A percentile compares a stretch with the other conserved stretches of the same genome.
Conservation (phyloP, 768 basidiomycete genomes). For the Russula abietina region DNA sequence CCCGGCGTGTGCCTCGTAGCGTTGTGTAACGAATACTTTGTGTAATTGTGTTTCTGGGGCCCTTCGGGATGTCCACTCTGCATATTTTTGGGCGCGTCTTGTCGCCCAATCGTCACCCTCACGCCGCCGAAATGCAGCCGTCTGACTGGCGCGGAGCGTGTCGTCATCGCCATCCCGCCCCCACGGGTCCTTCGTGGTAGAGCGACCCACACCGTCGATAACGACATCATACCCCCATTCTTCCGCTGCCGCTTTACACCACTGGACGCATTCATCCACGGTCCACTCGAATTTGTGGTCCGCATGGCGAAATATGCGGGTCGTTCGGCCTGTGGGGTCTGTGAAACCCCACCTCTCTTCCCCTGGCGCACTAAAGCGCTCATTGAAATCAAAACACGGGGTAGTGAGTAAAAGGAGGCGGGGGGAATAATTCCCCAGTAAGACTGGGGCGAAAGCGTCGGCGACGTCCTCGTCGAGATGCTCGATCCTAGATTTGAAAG, state of each 20-base stretch:
- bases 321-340: conserved; percentile 73
- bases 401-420: conserved; percentile 72
- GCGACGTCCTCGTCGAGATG: conserved; percentile 61
- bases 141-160: conserved; percentile 53
- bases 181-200: conserved; percentile 61
- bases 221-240: conserved; percentile 72
- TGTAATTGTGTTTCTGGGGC: conserved; percentile 34
- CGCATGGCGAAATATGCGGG: conserved; percentile 67
- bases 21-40: conserved; percentile 41
- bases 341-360: conserved; percentile 42
- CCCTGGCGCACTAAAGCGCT: conserved; percentile 58
- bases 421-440: conserved; percentile 77
- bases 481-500: conserved; percentile 53
- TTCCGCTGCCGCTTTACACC: conserved; percentile 51
- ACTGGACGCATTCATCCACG: conserved; percentile 56
- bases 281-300: conserved; percentile 95
- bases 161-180: conserved; percentile 56
- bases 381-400: conserved; percentile 80
- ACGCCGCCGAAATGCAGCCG: conserved; percentile 53
- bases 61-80: conserved; percentile 21
- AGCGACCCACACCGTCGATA: conserved; percentile 51
- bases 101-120: conserved; percentile 33
- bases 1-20: conserved; percentile 45
- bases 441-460: conserved; percentile 55
- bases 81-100: conserved; percentile 31